Base-by-base conservation (phyloP, 2,329 filamentous ascomycete species). In the Penicillium sp. region DNA sequence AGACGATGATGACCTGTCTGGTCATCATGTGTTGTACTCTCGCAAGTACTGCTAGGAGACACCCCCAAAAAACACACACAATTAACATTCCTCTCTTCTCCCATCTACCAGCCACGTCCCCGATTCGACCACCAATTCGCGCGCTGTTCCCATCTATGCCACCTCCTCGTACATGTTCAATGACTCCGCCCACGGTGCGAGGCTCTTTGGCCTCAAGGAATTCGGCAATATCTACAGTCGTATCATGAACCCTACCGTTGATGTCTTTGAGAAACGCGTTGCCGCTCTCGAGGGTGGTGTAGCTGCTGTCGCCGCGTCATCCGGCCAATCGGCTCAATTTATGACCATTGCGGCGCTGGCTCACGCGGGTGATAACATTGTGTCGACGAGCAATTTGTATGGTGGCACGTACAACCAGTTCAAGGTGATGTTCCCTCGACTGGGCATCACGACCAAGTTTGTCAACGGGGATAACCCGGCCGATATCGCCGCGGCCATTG, bases 201-300 rank as follows among this genome's bases (percentile, higher is more conserved):
- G 90, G 68, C 84, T 98, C 37, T 98, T 98, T 67, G 88, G 89
- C 66, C 87, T 98, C 70, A 94, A 97, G 76, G 90, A 97, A 73
- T 86, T 88, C 63, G 93, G 90, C 72, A 97, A 97, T 74, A 95
- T 97, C 70, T 98, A 98, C 79, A 93, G 85, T 69, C 88, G 93
- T 56, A 90, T 98, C 62, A 89, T 88, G 86, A 96, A 97, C 72
- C 90, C 91, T 2, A 97, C 91, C 0, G 86, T 91, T 58, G 91
- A 94, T 70, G 91, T 97, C 27, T 91, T 98, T 56, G 93, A 98
- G 74, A 94, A 96, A 76, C 84, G 91, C 52, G 86, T 96, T 43
- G 90, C 91, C n/a, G 90, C 91, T 11, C 82, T 97, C 4, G 93
- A 98, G 73, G 91, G 90, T 29, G 93, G 93, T 62, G 83, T 88